These are phyloP conservation scores for Globisporangium viniferum DNA, from an alignment of 352 stramenopile genomes.

Conservation along the genomic window DNA sequence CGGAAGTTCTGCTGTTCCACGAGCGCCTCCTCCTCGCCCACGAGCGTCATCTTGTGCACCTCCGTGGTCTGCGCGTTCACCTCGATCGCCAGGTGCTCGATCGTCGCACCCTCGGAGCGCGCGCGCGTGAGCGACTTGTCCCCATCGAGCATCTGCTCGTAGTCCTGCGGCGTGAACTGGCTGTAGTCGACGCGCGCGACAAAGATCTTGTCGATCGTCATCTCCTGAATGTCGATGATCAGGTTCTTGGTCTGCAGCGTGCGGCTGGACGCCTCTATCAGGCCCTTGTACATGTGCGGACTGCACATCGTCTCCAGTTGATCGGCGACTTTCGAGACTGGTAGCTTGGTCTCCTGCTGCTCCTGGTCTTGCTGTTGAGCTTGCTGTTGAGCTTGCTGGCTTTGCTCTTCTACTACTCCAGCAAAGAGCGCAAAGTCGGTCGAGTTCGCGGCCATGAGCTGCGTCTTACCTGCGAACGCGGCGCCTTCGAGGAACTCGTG, in stretches of 20 bases:
- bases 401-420: conserved; percentile 2
- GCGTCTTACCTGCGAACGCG: conserved; percentile 22
- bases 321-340: conserved; percentile 8
- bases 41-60: conserved; percentile 36
- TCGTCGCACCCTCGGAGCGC: conserved; percentile 24
- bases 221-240: conserved; percentile 36
- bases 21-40: conserved; percentile 35
- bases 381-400: not conserved
- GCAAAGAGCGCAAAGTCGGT: conserved; percentile 31
- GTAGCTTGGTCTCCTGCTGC: not conserved
- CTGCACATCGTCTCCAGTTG: conserved; percentile 28
- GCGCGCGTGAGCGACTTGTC: conserved; percentile 14
- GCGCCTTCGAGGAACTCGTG: conserved; percentile 37
- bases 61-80: conserved; percentile 35
- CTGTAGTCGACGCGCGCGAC: conserved; percentile 26
- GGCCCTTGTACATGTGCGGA: conserved; percentile 24
- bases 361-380: not conserved
- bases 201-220: conserved; percentile 26
- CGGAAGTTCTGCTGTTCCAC: conserved; percentile 36
- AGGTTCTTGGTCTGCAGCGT: conserved; percentile 27
- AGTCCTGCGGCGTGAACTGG: conserved; percentile 33
- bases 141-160: conserved; percentile 23
- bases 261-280: conserved; percentile 20
- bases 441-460: conserved; percentile 36
- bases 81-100: conserved; percentile 38